Percentiles rank a stretch among this genome's conserved stretches.
These are phyloP conservation scores for Colletotrichum eleusines DNA, from an alignment of 2,329 filamentous ascomycete genomes.

Conservation along the genomic window DNA sequence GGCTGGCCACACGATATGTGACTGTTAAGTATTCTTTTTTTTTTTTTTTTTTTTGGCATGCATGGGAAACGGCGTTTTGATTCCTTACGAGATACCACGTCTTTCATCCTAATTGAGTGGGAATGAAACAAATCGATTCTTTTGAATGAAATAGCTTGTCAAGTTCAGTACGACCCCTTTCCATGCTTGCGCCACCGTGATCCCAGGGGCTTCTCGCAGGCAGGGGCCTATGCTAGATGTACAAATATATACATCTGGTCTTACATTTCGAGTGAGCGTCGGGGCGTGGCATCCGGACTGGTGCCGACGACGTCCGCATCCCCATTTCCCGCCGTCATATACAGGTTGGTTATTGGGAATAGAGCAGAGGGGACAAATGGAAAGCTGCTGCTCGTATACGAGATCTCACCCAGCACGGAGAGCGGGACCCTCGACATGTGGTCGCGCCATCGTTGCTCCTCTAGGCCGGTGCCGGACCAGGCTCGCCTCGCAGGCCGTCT, in stretches of 20 bases:
- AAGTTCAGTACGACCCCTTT: not conserved
- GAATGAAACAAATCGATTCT: conserved; percentile 15
- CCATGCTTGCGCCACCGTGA: not conserved
- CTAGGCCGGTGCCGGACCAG: no score
- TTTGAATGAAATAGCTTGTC: not conserved
- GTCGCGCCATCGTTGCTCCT: no score
- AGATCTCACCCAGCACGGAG: not conserved
- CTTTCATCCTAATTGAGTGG: conserved; percentile 39
- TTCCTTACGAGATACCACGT: conserved; percentile 40
- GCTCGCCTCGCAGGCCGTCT: no score
- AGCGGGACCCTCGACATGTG: not conserved
- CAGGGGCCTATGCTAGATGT: not conserved
- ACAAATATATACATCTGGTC: not conserved
- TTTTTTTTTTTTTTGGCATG: no score
- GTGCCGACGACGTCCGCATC: not conserved
- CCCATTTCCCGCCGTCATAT: not conserved
- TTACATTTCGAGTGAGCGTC: not conserved
- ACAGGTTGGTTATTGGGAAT: not conserved
- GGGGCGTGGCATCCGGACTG: not conserved
- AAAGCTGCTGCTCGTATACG: not conserved
- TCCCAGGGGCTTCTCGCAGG: no score
- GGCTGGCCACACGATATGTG: not conserved
- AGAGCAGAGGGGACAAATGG: not conserved
- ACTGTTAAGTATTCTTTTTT: not conserved
- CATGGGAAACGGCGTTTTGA: conserved; percentile 38